A percentile compares a stretch with the other conserved stretches of the same genome.
Conservation (phyloP, 139 green algal species). For the Parachlorella kessleri region DNA sequence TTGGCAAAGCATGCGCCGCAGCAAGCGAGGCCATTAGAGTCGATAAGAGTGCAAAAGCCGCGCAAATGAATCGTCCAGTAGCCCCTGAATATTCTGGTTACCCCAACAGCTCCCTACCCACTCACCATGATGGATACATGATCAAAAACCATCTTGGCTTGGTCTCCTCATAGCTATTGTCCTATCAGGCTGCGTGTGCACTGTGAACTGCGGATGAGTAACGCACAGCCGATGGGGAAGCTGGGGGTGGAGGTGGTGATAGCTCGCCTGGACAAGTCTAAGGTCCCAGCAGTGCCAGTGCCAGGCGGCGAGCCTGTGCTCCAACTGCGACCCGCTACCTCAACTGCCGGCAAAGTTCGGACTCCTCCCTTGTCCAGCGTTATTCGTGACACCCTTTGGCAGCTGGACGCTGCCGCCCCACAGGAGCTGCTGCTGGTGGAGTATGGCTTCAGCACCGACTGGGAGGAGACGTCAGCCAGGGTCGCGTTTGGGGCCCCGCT, state of each 20-base stretch:
- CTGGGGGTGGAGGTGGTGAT: conserved; percentile 16
- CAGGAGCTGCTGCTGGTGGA: conserved; percentile 13
- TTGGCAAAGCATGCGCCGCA: no score
- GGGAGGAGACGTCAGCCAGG: background rate
- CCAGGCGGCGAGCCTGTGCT: background rate
- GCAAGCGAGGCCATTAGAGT: no score
- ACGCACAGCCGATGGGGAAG: background rate
- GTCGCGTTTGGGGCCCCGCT: conserved; percentile 20
- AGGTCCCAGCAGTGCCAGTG: background rate
- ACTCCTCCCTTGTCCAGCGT: background rate
- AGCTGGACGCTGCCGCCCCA: background rate
- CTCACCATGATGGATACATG: no score
- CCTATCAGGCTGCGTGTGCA: no score
- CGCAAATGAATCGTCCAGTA: no score
- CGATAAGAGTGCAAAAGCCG: no score
- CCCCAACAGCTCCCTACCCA: no score
- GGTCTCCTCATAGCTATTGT: no score
- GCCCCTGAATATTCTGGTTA: no score
- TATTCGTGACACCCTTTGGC: conserved; percentile 10
- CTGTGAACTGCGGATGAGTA: no score
- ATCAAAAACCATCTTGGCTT: no score
- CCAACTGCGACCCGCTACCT: background rate
- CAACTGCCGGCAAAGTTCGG: background rate
- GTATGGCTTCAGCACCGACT: conserved; percentile 2
- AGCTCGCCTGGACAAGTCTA: no score